Conservation (phyloP, 2,329 filamentous ascomycete species). For the Trichoderma atroviride region DNA sequence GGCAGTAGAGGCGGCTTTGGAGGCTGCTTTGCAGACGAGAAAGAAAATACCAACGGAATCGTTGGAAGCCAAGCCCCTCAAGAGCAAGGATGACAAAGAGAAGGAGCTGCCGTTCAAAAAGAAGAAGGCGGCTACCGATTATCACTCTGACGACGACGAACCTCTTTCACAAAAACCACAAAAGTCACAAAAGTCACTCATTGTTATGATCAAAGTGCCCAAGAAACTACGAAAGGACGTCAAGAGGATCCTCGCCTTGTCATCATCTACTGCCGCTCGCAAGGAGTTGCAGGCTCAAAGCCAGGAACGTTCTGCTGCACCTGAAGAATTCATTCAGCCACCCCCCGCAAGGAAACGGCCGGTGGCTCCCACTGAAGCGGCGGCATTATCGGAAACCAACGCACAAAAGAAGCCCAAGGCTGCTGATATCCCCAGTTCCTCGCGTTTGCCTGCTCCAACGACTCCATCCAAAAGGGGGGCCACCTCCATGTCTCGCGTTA, state of each 20-base stretch:
- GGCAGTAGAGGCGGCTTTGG: slow-evolving; percentile 50
- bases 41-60: slow-evolving; percentile 37
- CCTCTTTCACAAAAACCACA: slow-evolving; percentile 34
- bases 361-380: slow-evolving; percentile 38
- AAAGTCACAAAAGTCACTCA: slow-evolving; percentile 36
- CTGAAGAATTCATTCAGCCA: slow-evolving; percentile 42
- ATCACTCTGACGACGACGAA: slow-evolving; percentile 42
- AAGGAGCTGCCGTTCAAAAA: slow-evolving; percentile 32
- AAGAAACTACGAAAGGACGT: slow-evolving; percentile 50
- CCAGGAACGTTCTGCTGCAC: slow-evolving; percentile 45
- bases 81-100: slow-evolving; percentile 25
- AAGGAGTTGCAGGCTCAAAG: slow-evolving; percentile 32
- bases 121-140: slow-evolving; percentile 36
- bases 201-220: slow-evolving; percentile 54
- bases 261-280: slow-evolving; percentile 38
- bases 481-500: slow-evolving; percentile 55
- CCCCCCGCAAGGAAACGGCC: slow-evolving; percentile 54
- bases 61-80: slow-evolving; percentile 27
- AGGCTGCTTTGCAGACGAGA: slow-evolving; percentile 43
- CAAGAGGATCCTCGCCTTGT: slow-evolving; percentile 51
- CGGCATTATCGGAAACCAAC: slow-evolving; percentile 40
- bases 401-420: slow-evolving; percentile 49
- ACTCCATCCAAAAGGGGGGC: slow-evolving; percentile 57
- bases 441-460: slow-evolving; percentile 45
- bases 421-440: slow-evolving; percentile 43